Base-by-base conservation (phyloP, 2,329 filamentous ascomycete genomes). In the Lasiodiplodia theobromae region DNA sequence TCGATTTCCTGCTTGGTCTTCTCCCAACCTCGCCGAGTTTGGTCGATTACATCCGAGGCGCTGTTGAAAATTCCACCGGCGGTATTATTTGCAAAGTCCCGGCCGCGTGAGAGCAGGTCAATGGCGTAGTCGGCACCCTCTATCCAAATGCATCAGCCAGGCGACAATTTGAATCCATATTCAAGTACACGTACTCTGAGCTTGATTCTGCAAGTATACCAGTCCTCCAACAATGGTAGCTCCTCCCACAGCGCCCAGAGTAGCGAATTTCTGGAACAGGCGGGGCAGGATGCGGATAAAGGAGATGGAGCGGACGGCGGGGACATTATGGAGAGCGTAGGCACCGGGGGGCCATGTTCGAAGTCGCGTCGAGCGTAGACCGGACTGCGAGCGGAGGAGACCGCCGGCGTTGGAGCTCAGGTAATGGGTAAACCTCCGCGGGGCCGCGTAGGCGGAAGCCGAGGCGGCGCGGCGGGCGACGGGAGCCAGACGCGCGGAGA, bases 121-220 rank as follows among this genome's bases (percentile, higher is more conserved):
- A 91, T 85, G 2, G 89, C 91, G 79, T 91, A 94, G 69, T 88
- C 93, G 69, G 91, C 92, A 25, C 92, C 91, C 83, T 93, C 89
- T 88, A 75, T 68, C 70, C 73, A 23, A 34, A 49, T 44, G 78
- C 80, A 70, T 85, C 82, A 83, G 86, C 69, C 14, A 28, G 25
- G 31, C 25, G 2, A 16, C 12, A 11, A 11, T 25, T 3, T 25
- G n/a, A 25, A 38, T 14, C 37, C 69, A 1, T 14, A 31, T 49
- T 3, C 44, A 28, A 44, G 5, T 8, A 1, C 10, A 66, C 68
- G 12, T 60, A 66, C 63, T 66, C 28, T 58, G 57, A 71, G 96
- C 95, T 81, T 99, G 96, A 78, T 99, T 98, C 78, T 99, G 96
- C 60, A 99, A 83, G 86, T 97, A 99, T 31, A 94, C 94, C 69